Evolutionary conservation across 2,329 filamentous ascomycete genomes (phyloP).

Genomic region (Talaromyces pinophilus): DNA sequence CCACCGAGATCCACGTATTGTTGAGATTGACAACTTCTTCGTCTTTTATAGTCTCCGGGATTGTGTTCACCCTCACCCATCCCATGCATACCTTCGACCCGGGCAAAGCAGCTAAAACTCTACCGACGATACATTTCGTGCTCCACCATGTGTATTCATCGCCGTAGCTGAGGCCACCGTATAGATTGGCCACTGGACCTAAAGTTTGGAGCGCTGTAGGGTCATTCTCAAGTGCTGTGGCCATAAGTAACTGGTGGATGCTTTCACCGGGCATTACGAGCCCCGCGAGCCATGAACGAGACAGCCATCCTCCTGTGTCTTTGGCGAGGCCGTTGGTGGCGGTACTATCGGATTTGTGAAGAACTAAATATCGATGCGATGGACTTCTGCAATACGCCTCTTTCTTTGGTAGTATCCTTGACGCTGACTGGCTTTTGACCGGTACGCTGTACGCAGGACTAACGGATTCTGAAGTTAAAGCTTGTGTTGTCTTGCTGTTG

Average conservation of each 20-base stretch:
- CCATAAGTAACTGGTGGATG: slow-evolving; percentile 58
- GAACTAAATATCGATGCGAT: slow-evolving; percentile 33
- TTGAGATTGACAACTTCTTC: slow-evolving; percentile 29
- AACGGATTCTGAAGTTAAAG: neutral
- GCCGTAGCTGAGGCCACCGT: slow-evolving; percentile 57
- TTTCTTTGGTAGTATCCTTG: slow-evolving; percentile 26
- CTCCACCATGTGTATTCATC: slow-evolving; percentile 56
- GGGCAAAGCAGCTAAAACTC: slow-evolving; percentile 52
- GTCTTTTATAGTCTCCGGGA: slow-evolving; percentile 34
- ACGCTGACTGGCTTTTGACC: neutral
- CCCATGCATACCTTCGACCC: slow-evolving; percentile 56
- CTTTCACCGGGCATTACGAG: slow-evolving; percentile 57
- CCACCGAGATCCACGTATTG: slow-evolving; percentile 55
- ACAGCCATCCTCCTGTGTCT: slow-evolving; percentile 56
- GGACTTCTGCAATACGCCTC: slow-evolving; percentile 36
- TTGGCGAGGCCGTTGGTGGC: slow-evolving; percentile 19
- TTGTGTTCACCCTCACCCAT: slow-evolving; percentile 51
- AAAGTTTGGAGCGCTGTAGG: slow-evolving; percentile 50
- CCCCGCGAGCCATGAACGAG: slow-evolving; percentile 57
- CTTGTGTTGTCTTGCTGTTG: neutral
- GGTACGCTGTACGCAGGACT: neutral
- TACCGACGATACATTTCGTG: slow-evolving; percentile 56
- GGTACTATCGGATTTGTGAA: slow-evolving; percentile 26
- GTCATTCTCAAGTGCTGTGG: slow-evolving; percentile 58
- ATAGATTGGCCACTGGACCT: slow-evolving; percentile 54